Base-by-base conservation (phyloP, 768 basidiomycete species). In the Gloeostereum incarnatum region DNA sequence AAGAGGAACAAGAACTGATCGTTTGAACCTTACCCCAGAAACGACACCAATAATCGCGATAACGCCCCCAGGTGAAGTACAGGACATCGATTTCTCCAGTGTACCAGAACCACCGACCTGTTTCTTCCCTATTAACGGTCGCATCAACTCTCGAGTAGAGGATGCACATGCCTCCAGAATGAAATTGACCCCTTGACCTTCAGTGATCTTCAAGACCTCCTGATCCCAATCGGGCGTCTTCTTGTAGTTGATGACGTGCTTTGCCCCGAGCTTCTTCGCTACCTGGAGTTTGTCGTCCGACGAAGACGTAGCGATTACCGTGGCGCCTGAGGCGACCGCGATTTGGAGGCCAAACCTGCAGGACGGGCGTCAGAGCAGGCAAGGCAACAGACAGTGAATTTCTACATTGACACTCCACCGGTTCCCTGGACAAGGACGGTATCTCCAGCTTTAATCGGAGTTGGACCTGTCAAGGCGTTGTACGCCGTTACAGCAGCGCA, bases 401-500 rank as follows among this genome's bases (percentile, higher is more conserved):
- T 62, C 30, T 41, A 72, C 68, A 69, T 67, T 1, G 73, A 73
- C 3, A 76, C 73, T 19, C 73, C 72, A 2, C 75, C 75, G 0
- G 73, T 75, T 21, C 75, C 74, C 14, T 69, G 62, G 22, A 75
- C 60, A 29, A 77, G 65, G 18, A 80, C 72, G 14, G 61, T 63
- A 43, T 80, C 75, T 11, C 79, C 79, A 10, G 69, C 71, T 49
- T 75, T 71, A 43, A 80, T 43, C 14, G 71, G 66, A 4, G 55
- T 53, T 0, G 62, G 60, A 2, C 76, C 74, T 43, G 62, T 47
- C 35, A 82, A 55, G 4, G 70, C 69, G 43, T 73, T 78, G 58
- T 79, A 83, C 0, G 81, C 77, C 0, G 78, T 83, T 38, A 82
- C 46, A 3, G 68, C 78, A 4, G 77, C 76, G 42, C 72, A 76